Evolutionary conservation across 1,284 basidiomycete species (phyloP), one percentile per base, ranked within the genome.

Genomic region (Polyporus tsugae): DNA sequence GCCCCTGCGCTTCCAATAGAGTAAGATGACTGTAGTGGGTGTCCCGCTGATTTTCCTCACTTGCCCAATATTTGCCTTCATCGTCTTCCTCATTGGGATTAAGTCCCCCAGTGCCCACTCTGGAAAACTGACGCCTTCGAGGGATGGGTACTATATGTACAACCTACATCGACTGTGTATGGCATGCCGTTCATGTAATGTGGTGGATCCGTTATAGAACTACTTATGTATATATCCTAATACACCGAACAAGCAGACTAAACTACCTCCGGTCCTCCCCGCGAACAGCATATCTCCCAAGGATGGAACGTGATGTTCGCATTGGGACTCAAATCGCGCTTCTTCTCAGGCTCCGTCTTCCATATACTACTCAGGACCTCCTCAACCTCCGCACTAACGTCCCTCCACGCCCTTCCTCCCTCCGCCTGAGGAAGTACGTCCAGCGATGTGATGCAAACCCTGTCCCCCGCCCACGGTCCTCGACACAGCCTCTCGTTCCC

Each of bases 391-490:
- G 10, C 22, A 22, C 62, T 63, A 6, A 63, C 62, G 44, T 63
- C 62, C 53, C 22, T 57, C 62, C 62, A 42, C 38, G 6, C 29
- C 15, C 36, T 11, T 53, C 39, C 49, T 22, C 38, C 53, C 38
- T 15, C 49, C 35, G 44, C 44, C 42, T 57, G 39, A 13, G 62
- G 38, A 6, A 63, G 25, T 9, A 22, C 29, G 6, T 63, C 62
- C 6, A 63, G 22, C 52, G 53, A 29, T 11, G 52, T 57, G 25
- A 63, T 58, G 36, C 62, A 63, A 10, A 63, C 41, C 62, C 53
- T 29, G 15, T 39, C 53, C 11, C 62, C 62, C 38, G 62, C 52
- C 62, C 62, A 63, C 38, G 52, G 52, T 39, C 62, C 62, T 4
- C 62, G 22, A 29, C 29, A 29, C 15, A 42, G 11, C 6, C 13